These are phyloP conservation scores for Boletus nobilissimus DNA, from an alignment of 1,284 basidiomycete species.

Conservation along the genomic window DNA sequence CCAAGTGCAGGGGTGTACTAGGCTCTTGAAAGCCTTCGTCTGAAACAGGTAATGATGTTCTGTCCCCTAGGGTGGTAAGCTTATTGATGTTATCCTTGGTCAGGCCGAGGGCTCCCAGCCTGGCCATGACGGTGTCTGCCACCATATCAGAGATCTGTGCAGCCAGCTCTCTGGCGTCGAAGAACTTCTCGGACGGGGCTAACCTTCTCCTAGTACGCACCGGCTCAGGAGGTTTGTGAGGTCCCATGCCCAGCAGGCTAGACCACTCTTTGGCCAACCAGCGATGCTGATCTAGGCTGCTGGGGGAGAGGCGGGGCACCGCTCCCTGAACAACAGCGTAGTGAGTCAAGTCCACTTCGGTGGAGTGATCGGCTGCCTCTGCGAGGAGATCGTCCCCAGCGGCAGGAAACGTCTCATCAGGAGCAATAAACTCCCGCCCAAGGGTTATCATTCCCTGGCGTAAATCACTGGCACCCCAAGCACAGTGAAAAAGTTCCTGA, in stretches of 20 bases:
- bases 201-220: background rate
- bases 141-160: no score
- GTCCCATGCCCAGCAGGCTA: background rate
- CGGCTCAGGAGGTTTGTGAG: background rate
- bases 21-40: no score
- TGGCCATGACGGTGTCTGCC: no score
- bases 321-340: constrained; percentile 3
- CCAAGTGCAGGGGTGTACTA: no score
- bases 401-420: background rate
- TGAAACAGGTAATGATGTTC: no score
- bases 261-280: constrained; percentile 25
- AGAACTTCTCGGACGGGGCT: background rate
- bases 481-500: constrained; percentile 9
- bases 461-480: constrained; percentile 13
- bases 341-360: background rate
- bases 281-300: constrained; percentile 2
- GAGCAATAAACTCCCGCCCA: constrained; percentile 9
- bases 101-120: no score
- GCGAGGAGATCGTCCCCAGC: constrained; percentile 20
- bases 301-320: constrained; percentile 1
- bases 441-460: constrained; percentile 22
- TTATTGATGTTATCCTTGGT: no score
- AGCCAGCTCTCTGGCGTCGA: no score
- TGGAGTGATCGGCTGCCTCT: constrained; percentile 28
- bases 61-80: no score